Conservation (phyloP, 768 basidiomycete genomes). For the Imleria badia region DNA sequence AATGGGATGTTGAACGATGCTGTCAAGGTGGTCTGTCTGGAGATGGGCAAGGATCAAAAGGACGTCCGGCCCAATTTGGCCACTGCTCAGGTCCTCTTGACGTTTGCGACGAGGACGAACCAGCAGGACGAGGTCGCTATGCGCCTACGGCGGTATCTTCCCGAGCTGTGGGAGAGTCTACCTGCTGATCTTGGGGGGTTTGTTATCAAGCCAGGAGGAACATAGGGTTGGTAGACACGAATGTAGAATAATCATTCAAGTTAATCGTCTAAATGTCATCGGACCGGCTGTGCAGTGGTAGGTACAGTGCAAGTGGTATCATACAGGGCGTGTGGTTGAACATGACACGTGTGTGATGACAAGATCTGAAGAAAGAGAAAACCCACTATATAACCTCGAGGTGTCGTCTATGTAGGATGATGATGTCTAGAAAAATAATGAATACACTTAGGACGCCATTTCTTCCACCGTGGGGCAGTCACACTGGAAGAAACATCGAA, state of each 20-base stretch:
- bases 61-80: conserved; percentile 49
- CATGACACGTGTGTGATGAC: conserved; percentile 40
- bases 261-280: conserved; percentile 19
- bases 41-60: conserved; percentile 54
- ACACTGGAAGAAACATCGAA: conserved; percentile 47
- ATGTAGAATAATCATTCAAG: conserved; percentile 9
- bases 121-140: conserved; percentile 46
- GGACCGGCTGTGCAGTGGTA: conserved; percentile 7
- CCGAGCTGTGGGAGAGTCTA: conserved; percentile 34
- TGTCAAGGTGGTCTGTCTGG: conserved; percentile 55
- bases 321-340: conserved; percentile 63
- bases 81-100: conserved; percentile 52
- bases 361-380: conserved; percentile 51
- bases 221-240: background rate
- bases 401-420: conserved; percentile 23
- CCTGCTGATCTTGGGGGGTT: conserved; percentile 22
- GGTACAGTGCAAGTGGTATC: conserved; percentile 30
- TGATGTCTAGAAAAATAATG: conserved; percentile 21
- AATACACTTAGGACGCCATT: conserved; percentile 38
- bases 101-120: conserved; percentile 47
- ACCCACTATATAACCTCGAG: conserved; percentile 33
- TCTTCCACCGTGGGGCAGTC: conserved; percentile 88
- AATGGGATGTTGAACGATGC: conserved; percentile 66
- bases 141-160: conserved; percentile 44
- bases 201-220: conserved; percentile 19